Base-by-base conservation (phyloP, 176 grass and related monocot species). In the Zoysia japonica region DNA sequence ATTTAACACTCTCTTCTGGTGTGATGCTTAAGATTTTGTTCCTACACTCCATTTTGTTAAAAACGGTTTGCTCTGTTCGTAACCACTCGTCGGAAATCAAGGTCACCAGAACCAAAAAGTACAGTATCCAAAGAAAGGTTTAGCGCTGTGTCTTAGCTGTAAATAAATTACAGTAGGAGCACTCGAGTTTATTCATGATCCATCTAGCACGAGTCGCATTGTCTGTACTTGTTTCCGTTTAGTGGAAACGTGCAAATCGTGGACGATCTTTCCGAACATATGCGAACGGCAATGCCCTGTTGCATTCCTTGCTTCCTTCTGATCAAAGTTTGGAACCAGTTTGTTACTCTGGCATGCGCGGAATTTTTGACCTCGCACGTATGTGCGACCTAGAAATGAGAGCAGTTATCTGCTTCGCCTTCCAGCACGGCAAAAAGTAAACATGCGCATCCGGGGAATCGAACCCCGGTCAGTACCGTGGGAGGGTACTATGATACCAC, bases 401-500 rank as follows among this genome's bases (percentile, higher is more conserved):
- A 28, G 28, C 28, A 28, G 28, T 28, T 28, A 28, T 28, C 28
- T 28, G 28, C 28, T 28, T 28, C 28, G 28, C 28, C 28, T 28
- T 0, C 28, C 28, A 28, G n/a, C 5, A 20, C 57, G 11, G 19
- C 15, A 7, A 1, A 0, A 55, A 7, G 28, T 28, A 28, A 4
- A 14, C 7, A 11, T 93, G 92, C 92, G 92, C 92, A 91, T 98
- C 90, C 92, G 48, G 90, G 88, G 88, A 98, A 98, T 94, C 96
- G 90, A 98, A 98, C 92, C 88, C 92, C 42, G 92, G 92, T 95
- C 92, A 98, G 92, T 93, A 95, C 84, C 88, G 92, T 94, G 95
- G 95, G 95, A 94, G 90, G 90, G 95, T 98, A 94, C 92, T 98
- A 98, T 98, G 92, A 93, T 98, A 94, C 90, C 87, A 91, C 92